Base-by-base conservation (phyloP, 2,329 filamentous ascomycete genomes). In the Ceratocystis cacaofunesta region DNA sequence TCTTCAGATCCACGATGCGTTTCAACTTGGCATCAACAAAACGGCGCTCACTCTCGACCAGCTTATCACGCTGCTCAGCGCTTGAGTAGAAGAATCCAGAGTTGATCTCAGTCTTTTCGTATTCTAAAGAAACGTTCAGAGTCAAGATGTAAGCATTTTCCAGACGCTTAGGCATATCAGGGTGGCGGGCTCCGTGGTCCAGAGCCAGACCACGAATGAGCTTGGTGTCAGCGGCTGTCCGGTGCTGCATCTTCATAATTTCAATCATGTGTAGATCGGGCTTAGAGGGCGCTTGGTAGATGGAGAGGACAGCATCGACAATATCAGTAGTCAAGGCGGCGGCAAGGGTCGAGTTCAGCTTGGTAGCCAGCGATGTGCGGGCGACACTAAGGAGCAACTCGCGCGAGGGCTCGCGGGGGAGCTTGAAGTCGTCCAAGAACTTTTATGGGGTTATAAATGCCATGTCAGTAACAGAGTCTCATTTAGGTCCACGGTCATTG, bases 211-310 rank as follows among this genome's bases (percentile, higher is more conserved):
- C 94, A 69, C 89, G 86, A 75, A 99, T 96, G 67, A 99, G 85
- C 76, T 96, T 91, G 66, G 94, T 99, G 76, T 99, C 94, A 41
- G 94, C 90, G 67, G 92, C 92, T 63, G 90, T 91, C 71, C 92
- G 89, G 79, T 99, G 94, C 79, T 99, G 94, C 92, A 99, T 97
- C 76, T 95, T 97, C 94, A 99, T 99, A 72, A 99, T 97, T 78
- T 99, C 94, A 70, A 99, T 83, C 94, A 99, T 99, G 80, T 97
- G 92, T 73, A 99, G 78, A 77, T 99, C 94, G 66, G 95, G 95
- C 79, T 97, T 97, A 69, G 85, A 85, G 30, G 90, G 90, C 19
- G 89, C 80, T 75, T 91, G 83, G 80, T 96, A 92, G 75, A 99
- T 99, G 69, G 94, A 85, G 66, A 99, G 85, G 61, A 99, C 94